Evolutionary conservation across 1,139 yeast genomes (phyloP).

Genomic region (Taiozyma sp.): DNA sequence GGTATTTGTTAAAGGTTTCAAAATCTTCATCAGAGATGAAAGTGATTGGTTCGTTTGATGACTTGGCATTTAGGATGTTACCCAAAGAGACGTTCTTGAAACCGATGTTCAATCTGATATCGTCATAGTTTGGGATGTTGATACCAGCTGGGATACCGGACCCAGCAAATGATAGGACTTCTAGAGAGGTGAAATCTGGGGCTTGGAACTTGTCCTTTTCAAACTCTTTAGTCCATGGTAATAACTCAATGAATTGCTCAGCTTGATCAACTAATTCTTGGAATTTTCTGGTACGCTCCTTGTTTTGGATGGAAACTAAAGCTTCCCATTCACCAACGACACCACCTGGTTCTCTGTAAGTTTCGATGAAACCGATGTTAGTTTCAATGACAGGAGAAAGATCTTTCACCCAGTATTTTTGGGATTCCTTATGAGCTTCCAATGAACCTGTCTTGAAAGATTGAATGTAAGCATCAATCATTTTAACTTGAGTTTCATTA

Average conservation of each 20-base stretch:
- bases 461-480: conserved; percentile 60
- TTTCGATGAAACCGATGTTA: conserved; percentile 85
- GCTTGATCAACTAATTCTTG: conserved; percentile 65
- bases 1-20: conserved; percentile 59
- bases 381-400: conserved; percentile 79
- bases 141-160: conserved; percentile 92
- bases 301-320: conserved; percentile 85
- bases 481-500: conserved; percentile 60
- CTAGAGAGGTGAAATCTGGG: conserved; percentile 87
- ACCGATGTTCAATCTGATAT: conserved; percentile 74
- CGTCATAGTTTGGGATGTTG: conserved; percentile 89
- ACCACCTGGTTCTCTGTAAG: conserved; percentile 88
- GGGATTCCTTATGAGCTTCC: conserved; percentile 81
- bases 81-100: conserved; percentile 88
- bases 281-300: conserved; percentile 79
- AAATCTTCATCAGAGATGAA: conserved; percentile 51
- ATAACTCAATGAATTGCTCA: conserved; percentile 50
- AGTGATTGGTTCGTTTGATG: conserved; percentile 65
- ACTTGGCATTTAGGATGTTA: conserved; percentile 72
- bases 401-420: conserved; percentile 84
- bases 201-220: conserved; percentile 87
- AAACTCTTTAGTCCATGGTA: conserved; percentile 73
- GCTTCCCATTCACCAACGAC: conserved; percentile 96
- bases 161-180: conserved; percentile 84
- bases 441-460: conserved; percentile 79